Evolutionary conservation across 1,284 basidiomycete genomes (phyloP).

Genomic region (Ustilago lituana): DNA sequence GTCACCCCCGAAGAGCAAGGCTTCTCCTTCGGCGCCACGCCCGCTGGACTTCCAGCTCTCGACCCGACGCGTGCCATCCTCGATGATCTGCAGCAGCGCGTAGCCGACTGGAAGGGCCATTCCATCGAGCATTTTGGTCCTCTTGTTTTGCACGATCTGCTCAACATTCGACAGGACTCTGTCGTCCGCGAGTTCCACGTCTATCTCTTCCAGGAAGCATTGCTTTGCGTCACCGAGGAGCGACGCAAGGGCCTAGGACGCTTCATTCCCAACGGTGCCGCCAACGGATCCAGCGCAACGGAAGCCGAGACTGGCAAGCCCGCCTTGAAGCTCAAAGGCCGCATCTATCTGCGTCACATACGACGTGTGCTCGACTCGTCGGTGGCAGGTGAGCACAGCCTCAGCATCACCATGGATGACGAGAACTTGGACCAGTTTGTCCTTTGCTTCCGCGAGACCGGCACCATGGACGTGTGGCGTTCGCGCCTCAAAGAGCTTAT

Average conservation of each 20-base stretch:
- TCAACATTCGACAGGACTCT: constrained; percentile 85
- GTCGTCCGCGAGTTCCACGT: constrained; percentile 90
- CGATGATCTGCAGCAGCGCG: constrained; percentile 84
- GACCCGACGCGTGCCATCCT: constrained; percentile 79
- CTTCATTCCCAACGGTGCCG: constrained; percentile 73
- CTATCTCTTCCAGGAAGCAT: constrained; percentile 94
- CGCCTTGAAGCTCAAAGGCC: constrained; percentile 86
- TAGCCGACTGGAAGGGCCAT: constrained; percentile 93
- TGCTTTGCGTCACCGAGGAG: constrained; percentile 95
- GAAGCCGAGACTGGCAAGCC: constrained; percentile 70
- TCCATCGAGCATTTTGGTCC: constrained; percentile 82
- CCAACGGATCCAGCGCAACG: constrained; percentile 4
- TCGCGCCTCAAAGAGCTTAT: constrained; percentile 62
- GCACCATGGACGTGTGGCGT: constrained; percentile 87
- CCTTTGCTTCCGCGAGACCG: constrained; percentile 88
- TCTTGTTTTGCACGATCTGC: constrained; percentile 87
- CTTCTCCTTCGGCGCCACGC: constrained; percentile 55
- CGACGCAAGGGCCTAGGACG: constrained; percentile 79
- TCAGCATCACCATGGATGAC: constrained; percentile 95
- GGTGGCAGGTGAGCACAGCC: constrained; percentile 80
- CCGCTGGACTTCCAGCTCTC: constrained; percentile 28
- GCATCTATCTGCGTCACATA: constrained; percentile 93
- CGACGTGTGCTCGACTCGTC: constrained; percentile 82
- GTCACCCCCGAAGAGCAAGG: constrained; percentile 35
- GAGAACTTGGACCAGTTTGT: constrained; percentile 91